A percentile compares a stretch with the other conserved stretches of the same genome.
phyloP scores from a whole-genome alignment of 176 grass and related monocot species.

The Aegilops longissima region DNA sequence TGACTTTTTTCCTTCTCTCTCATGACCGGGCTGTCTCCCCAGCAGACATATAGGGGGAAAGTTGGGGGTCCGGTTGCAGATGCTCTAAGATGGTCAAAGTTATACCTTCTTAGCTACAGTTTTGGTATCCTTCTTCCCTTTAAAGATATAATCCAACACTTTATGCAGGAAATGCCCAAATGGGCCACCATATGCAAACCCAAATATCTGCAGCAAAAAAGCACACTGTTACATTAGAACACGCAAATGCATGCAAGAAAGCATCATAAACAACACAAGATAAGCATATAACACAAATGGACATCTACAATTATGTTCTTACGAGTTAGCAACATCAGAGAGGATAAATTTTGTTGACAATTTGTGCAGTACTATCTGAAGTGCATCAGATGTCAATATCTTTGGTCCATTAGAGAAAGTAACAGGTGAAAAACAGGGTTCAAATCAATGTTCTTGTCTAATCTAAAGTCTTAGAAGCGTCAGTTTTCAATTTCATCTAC shows the following conservation, averaged over 20 bases:
- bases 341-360: background rate
- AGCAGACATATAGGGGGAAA: no score
- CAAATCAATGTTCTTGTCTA: background rate
- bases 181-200: slow-evolving; percentile 82
- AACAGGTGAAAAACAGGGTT: background rate
- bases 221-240: slow-evolving; percentile 3
- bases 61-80: no score
- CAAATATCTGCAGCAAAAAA: slow-evolving; percentile 59
- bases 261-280: slow-evolving; percentile 17
- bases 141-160: slow-evolving; percentile 81
- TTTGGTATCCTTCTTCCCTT: slow-evolving; percentile 85
- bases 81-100: background rate
- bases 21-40: no score
- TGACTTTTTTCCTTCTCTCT: no score
- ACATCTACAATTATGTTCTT: background rate
- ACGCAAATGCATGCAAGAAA: slow-evolving; percentile 2
- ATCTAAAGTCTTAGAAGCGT: background rate
- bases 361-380: background rate
- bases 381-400: background rate
- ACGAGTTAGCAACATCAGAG: background rate
- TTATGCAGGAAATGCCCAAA: slow-evolving; percentile 87
- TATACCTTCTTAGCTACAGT: slow-evolving; percentile 94
- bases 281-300: background rate
- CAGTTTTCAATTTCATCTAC: background rate
- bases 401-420: background rate